Conservation (phyloP, 108 stramenopile genomes). For the Mediolabrus comicus region DNA sequence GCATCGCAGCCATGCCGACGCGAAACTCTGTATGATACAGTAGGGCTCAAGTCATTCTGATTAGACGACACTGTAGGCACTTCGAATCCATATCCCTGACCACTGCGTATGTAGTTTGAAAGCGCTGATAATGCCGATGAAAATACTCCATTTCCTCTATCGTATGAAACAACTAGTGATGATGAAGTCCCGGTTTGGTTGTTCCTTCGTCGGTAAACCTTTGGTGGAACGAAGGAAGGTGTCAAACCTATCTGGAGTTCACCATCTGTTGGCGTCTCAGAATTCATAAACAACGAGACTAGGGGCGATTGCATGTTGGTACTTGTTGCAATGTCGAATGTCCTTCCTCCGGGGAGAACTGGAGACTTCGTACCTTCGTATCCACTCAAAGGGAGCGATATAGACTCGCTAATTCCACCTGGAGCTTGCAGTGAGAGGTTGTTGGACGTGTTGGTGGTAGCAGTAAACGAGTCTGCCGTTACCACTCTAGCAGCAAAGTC, state of each 20-base stretch:
- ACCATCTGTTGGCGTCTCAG: conserved; percentile 74
- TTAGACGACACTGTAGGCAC: conserved; percentile 21
- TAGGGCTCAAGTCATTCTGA: conserved; percentile 15
- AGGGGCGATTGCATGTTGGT: conserved; percentile 17
- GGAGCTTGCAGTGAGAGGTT: conserved; percentile 17
- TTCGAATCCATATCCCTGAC: conserved; percentile 18
- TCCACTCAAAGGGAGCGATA: conserved; percentile 65
- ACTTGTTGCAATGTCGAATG: conserved; percentile 64
- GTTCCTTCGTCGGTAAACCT: neutral
- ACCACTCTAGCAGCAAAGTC: conserved; percentile 51
- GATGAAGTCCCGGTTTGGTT: conserved; percentile 14
- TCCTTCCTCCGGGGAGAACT: conserved; percentile 71
- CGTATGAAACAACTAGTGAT: conserved; percentile 27
- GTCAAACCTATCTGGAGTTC: conserved; percentile 69
- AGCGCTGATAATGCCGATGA: conserved; percentile 35
- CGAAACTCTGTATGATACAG: conserved; percentile 36
- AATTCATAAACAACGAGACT: conserved; percentile 59
- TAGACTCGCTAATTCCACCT: conserved; percentile 72
- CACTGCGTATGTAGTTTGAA: conserved; percentile 44
- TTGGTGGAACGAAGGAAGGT: conserved; percentile 52
- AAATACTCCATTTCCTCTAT: conserved; percentile 33
- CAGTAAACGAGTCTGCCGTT: neutral
- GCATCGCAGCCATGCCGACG: conserved; percentile 40
- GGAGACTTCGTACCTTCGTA: conserved; percentile 27
- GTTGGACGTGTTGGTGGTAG: conserved; percentile 4